Base-by-base conservation (phyloP, 331 rosid species). In the Rhamnella rubrinervis region DNA sequence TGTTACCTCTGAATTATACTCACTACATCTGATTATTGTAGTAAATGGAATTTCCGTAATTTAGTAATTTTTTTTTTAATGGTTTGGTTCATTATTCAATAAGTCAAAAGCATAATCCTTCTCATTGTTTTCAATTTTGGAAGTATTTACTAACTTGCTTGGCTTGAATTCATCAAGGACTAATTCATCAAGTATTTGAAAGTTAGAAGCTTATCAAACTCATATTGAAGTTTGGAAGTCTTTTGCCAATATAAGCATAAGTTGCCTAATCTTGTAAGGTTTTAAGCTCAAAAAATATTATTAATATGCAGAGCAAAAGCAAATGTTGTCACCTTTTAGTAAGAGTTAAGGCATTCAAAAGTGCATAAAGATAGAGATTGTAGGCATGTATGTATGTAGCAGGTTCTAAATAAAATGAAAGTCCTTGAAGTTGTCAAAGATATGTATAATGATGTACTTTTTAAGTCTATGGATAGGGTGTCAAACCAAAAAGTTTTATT, bases 51-150 rank as follows among this genome's bases (percentile, higher is more conserved):
- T 44, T 11, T 44, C 4, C 11, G 4, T 44, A 12, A 11, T 44
- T 44, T 10, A 44, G 49, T 4, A 44, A 44, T 2, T 44, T 11
- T 19, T 46, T 63, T 61, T 8, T 19, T 18, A 12, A 20, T 2
- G 66, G 53, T 63, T 61, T 55, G 51, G 19, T 66, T 26, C 41
- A 25, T 49, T 71, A 55, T 62, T 56, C 57, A 8, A 56, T 57
- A 4, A 25, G 8, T 20, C 20, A 20, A 44, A 44, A 40, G 14
- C 19, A 52, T 4, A 7, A 53, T 20, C 58, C 6, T 21, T n/a
- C 35, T 31, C 35, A 18, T 53, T n/a, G 5, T 21, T 53, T 53
- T n/a, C 21, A 53, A 19, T n/a, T 53, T 17, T 53, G 25, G 7
- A 18, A 10, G 58, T 18, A n/a, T 52, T 52, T 52, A 44, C 14